Base-by-base conservation (phyloP, 768 basidiomycete species). In the Tricholoma saponaceum region DNA sequence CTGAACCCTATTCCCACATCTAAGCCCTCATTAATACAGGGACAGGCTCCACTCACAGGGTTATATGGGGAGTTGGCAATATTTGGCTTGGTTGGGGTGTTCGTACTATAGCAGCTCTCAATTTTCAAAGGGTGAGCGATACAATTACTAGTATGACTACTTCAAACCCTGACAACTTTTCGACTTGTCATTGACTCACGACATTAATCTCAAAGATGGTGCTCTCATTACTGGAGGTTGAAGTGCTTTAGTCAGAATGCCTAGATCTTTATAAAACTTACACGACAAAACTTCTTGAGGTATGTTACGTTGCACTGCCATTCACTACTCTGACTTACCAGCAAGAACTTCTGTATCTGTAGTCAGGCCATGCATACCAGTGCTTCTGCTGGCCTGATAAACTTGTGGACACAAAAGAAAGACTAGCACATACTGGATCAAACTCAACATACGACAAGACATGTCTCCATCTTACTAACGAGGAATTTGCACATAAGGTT, bases 351-450 rank as follows among this genome's bases (percentile, higher is more conserved):
- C n/a, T 25, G 32, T 8, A 50, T 44, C 52, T 54, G 23, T 43
- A 98, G 95, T 81, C 83, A 43, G 92, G 89, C 3, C 84, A 90
- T 58, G 96, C 95, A 5, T 99, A 99, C 69, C 87, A 91, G n/a
- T 98, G 97, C 71, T 98, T 98, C 76, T 98, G 96, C 70, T 82
- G 88, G 1, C 76, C 84, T 0, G 86, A 90, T 59, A 82, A 82
- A 47, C 79, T 98, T 3, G 69, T 82, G 0, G 76, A 78, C 9
- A 90, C 85, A n/a, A 84, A 90, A 30, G 85, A 87, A 64, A 81
- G 78, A 51, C 75, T 95, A 7, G 86, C 86, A 2, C 79, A 87
- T 3, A 69, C 83, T 0, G 89, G 95, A n/a, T 86, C 87, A 1
- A 84, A 86, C 62, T 75, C 82, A 49, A 87, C 87, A 0, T 99